These are phyloP conservation scores for Citrus trifoliata DNA, from an alignment of 345 rosid genomes.

Conservation along the genomic window DNA sequence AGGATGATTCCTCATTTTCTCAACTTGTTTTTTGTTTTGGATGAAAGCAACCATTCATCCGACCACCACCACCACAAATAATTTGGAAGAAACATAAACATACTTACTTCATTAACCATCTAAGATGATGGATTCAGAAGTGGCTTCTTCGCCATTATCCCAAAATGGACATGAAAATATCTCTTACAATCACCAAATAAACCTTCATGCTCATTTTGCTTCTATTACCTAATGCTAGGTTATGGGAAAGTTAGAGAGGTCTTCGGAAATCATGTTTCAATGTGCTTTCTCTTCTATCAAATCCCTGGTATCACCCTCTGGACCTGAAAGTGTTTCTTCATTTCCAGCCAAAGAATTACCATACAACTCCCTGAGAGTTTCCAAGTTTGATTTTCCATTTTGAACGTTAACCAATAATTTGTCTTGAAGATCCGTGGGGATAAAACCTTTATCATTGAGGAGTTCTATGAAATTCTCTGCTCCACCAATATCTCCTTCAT, in stretches of 20 bases:
- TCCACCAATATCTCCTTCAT: constrained; percentile 12
- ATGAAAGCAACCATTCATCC: too few species aligned
- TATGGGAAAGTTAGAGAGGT: neutral
- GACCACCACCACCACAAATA: too few species aligned
- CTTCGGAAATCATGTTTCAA: too few species aligned
- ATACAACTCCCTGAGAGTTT: neutral
- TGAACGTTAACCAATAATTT: constrained; percentile 17
- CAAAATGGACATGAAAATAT: neutral
- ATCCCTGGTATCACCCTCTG: too few species aligned
- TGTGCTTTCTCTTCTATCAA: too few species aligned
- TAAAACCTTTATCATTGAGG: constrained; percentile 12
- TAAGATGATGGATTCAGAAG: neutral
- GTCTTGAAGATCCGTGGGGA: constrained; percentile 15
- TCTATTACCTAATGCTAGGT: neutral
- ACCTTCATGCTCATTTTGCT: neutral
- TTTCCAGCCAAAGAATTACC: neutral
- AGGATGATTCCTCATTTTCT: too few species aligned
- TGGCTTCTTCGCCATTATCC: neutral
- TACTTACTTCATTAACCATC: neutral
- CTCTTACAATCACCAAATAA: neutral
- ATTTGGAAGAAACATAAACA: too few species aligned
- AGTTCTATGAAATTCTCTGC: constrained; percentile 20
- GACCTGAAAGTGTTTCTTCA: too few species aligned
- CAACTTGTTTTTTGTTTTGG: too few species aligned
- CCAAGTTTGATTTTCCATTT: neutral